Conservation (phyloP, 352 stramenopile species). For the Phytopythium cucurbitacearum region DNA sequence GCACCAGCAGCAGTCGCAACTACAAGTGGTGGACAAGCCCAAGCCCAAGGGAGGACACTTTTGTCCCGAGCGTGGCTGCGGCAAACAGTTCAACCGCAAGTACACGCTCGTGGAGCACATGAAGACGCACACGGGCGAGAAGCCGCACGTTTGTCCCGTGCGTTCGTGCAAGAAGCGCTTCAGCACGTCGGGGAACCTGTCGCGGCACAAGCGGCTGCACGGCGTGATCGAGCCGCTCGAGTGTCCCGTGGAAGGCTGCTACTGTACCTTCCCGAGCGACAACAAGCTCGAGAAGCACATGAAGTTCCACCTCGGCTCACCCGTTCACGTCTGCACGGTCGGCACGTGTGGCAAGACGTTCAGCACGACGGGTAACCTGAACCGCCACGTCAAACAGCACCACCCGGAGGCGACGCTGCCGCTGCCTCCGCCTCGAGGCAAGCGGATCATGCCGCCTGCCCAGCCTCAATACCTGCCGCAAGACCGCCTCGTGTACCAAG, state of each 20-base stretch:
- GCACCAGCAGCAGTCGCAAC: background rate
- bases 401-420: slow-evolving; percentile 24
- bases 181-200: slow-evolving; percentile 37
- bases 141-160: slow-evolving; percentile 24
- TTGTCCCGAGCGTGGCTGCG: slow-evolving; percentile 11
- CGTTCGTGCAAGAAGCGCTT: slow-evolving; percentile 33
- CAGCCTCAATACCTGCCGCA: background rate
- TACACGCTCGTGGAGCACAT: slow-evolving; percentile 33
- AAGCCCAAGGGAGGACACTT: slow-evolving; percentile 10
- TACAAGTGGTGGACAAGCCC: background rate
- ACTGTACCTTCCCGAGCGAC: slow-evolving; percentile 31
- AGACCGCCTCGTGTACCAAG: background rate
- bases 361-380: slow-evolving; percentile 54
- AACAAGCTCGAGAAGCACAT: slow-evolving; percentile 58
- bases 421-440: slow-evolving; percentile 7
- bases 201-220: slow-evolving; percentile 35
- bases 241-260: slow-evolving; percentile 21
- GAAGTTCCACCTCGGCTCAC: slow-evolving; percentile 42
- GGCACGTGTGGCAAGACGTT: slow-evolving; percentile 48
- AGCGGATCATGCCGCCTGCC: slow-evolving; percentile 11
- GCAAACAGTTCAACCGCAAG: slow-evolving; percentile 17
- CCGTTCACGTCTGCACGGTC: slow-evolving; percentile 33
- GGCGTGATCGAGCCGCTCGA: slow-evolving; percentile 18
- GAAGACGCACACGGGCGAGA: slow-evolving; percentile 39
- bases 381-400: slow-evolving; percentile 39